Evolutionary conservation across 2,329 filamentous ascomycete species (phyloP).

Genomic region (Phoma sp.): DNA sequence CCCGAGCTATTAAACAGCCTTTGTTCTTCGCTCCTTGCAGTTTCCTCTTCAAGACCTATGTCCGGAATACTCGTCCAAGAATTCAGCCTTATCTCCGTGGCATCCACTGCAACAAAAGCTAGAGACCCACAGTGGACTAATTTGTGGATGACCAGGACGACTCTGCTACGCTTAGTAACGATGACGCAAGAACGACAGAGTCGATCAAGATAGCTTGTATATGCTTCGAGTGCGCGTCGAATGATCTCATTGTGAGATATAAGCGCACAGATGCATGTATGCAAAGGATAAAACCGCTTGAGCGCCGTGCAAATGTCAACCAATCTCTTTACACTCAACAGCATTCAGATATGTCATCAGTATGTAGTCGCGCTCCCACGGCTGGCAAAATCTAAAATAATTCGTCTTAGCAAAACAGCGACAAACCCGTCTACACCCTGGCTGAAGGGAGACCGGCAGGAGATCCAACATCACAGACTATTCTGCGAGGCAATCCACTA

Average conservation of each 20-base stretch:
- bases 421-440: constrained; percentile 4
- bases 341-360: not conserved
- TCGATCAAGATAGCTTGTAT: not conserved
- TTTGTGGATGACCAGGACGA: not conserved
- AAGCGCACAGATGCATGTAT: not conserved
- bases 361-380: not conserved
- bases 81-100: not conserved
- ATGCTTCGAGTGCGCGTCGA: not conserved
- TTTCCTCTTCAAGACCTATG: too few species aligned
- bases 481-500: constrained; percentile 6
- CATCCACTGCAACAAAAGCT: not conserved
- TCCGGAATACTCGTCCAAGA: too few species aligned
- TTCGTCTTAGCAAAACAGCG: not conserved
- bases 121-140: not conserved
- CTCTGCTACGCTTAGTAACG: not conserved
- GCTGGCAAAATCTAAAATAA: not conserved
- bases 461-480: constrained; percentile 4
- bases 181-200: constrained; percentile 2
- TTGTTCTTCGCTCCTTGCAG: not conserved
- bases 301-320: not conserved
- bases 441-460: constrained; percentile 6
- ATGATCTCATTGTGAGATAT: constrained; percentile 7
- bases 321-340: not conserved
- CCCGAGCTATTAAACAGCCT: not conserved
- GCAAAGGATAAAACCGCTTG: not conserved